These are phyloP conservation scores for Hanseniaspora nectarophila DNA, from an alignment of 805 yeast genomes.

Conservation along the genomic window DNA sequence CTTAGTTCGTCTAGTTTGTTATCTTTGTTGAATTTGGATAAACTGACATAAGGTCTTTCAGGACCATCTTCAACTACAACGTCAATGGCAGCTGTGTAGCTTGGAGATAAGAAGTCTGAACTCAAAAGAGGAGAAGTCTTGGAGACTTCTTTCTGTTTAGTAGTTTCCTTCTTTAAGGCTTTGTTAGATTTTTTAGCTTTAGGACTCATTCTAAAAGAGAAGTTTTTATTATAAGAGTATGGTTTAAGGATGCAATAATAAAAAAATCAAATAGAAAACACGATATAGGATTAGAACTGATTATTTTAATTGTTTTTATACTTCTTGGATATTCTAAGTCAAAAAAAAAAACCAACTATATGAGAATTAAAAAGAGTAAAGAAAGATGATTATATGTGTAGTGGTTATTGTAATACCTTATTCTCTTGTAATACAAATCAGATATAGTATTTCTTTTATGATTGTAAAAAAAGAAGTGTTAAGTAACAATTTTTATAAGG, in stretches of 20 bases:
- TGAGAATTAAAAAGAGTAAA: not conserved
- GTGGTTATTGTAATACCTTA: not conserved
- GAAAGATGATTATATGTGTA: not conserved
- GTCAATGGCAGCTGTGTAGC: conserved; percentile 33
- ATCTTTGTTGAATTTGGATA: conserved; percentile 25
- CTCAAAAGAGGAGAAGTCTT: conserved; percentile 13
- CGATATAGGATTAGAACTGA: too few species aligned
- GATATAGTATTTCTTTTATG: too few species aligned
- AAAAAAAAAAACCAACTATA: not conserved
- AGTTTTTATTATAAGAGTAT: too few species aligned
- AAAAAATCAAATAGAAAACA: not conserved
- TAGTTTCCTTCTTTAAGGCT: not conserved
- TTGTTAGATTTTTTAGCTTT: not conserved
- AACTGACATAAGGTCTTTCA: conserved; percentile 43
- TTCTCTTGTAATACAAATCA: too few species aligned
- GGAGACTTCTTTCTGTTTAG: not conserved
- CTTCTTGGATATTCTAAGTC: not conserved
- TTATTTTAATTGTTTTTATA: not conserved
- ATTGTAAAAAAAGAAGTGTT: too few species aligned
- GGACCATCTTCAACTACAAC: conserved; percentile 40
- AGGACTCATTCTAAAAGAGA: not conserved
- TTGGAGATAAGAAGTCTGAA: not conserved
- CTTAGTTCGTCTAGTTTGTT: conserved; percentile 33
- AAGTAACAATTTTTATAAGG: too few species aligned
- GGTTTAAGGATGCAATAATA: too few species aligned